phyloP scores from a whole-genome alignment of 2,329 filamentous ascomycete genomes.

The Colletotrichum caudatum region DNA sequence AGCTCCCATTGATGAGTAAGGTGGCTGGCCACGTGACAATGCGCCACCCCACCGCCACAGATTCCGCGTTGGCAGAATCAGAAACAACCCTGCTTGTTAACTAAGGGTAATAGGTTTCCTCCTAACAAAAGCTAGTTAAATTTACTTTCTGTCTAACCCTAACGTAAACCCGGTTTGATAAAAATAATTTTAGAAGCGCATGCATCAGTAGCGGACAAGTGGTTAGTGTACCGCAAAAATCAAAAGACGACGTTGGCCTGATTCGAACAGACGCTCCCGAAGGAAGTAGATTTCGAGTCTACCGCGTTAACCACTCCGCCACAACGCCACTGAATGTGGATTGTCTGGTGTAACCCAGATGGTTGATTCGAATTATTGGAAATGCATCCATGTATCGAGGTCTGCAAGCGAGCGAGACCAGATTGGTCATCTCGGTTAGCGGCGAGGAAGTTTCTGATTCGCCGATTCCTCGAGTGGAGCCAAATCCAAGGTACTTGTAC shows the following conservation, averaged over 20 bases:
- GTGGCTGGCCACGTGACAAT: background rate
- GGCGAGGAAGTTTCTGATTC: background rate
- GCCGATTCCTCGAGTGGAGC: background rate
- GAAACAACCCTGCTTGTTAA: background rate
- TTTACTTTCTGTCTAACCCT: background rate
- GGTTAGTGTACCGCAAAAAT: background rate
- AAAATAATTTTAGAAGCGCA: too few species aligned
- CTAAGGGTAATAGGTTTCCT: background rate
- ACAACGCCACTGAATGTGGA: conserved; percentile 6
- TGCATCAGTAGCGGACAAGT: too few species aligned
- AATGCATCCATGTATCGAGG: background rate
- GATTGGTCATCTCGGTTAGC: too few species aligned
- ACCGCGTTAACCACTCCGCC: conserved; percentile 28
- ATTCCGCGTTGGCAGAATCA: background rate
- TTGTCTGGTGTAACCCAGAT: background rate
- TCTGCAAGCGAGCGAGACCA: too few species aligned
- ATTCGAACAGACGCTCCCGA: conserved; percentile 33
- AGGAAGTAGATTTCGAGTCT: conserved; percentile 31
- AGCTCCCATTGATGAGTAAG: too few species aligned
- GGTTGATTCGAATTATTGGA: background rate
- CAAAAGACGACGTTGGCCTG: conserved; percentile 20
- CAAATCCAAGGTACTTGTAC: background rate
- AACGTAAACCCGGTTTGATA: background rate
- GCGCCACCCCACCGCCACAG: background rate
- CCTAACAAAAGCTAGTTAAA: background rate